Conservation (phyloP, 768 basidiomycete species). For the Leccinum rimulosum region DNA sequence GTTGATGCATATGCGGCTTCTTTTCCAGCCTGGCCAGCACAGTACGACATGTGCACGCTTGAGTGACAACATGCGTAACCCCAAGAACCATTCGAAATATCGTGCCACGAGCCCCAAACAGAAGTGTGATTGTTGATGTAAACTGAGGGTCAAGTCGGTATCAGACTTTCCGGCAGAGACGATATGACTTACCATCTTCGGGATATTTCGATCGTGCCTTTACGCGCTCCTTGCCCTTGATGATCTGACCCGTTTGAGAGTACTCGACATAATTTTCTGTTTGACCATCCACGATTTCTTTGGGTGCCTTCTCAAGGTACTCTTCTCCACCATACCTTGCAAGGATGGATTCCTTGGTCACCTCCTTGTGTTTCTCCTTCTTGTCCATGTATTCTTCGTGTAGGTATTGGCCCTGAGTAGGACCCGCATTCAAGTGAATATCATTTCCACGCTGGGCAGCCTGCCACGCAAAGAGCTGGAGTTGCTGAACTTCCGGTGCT, state of each 20-base stretch:
- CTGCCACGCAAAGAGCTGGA: slow-evolving; percentile 98
- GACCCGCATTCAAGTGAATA: slow-evolving; percentile 93
- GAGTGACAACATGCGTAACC: slow-evolving; percentile 97
- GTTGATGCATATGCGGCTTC: slow-evolving; percentile 74
- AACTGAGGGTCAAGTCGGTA: slow-evolving; percentile 44
- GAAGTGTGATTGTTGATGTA: slow-evolving; percentile 89
- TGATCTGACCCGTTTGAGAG: slow-evolving; percentile 83
- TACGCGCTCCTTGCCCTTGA: slow-evolving; percentile 88
- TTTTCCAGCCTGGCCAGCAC: slow-evolving; percentile 84
- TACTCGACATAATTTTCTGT: slow-evolving; percentile 98
- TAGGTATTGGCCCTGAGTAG: slow-evolving; percentile 90
- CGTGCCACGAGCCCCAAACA: slow-evolving; percentile 99
- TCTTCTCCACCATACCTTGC: slow-evolving; percentile 93
- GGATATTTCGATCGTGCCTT: slow-evolving; percentile 91
- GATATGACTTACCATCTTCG: slow-evolving; percentile 74
- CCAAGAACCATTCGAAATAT: slow-evolving; percentile 68
- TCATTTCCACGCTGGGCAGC: slow-evolving; percentile 91
- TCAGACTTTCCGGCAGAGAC: not conserved
- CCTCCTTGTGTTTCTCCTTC: slow-evolving; percentile 89
- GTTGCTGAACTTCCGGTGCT: slow-evolving; percentile 84
- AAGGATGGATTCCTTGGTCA: slow-evolving; percentile 84
- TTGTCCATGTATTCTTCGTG: slow-evolving; percentile 90
- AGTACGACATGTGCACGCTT: slow-evolving; percentile 81
- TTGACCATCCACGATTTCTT: slow-evolving; percentile 91
- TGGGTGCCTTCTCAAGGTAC: slow-evolving; percentile 86